Conservation (phyloP, 2,329 filamentous ascomycete species). For the Lasiodiplodia sp. region DNA sequence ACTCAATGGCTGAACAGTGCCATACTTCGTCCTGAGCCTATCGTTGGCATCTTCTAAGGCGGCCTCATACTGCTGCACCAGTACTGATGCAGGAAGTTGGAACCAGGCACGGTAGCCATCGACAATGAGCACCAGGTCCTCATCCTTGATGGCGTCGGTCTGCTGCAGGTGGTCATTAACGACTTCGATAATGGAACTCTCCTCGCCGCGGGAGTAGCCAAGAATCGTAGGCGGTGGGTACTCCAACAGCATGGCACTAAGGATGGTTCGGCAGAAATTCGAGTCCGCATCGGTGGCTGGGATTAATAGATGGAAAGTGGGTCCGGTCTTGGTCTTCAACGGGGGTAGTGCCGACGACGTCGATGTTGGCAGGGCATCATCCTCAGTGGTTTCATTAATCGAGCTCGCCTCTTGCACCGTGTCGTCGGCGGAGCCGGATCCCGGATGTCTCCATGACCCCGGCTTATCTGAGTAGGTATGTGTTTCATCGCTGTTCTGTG, state of each 20-base stretch:
- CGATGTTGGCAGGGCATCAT: slow-evolving; percentile 1
- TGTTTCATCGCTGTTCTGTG: slow-evolving; percentile 4
- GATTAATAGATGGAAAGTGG: slow-evolving; percentile 62
- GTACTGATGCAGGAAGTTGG: slow-evolving; percentile 68
- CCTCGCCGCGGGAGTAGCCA: slow-evolving; percentile 52
- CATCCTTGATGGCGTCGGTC: slow-evolving; percentile 57
- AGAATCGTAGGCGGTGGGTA: slow-evolving; percentile 66
- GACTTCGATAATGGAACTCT: slow-evolving; percentile 50
- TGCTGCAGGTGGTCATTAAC: slow-evolving; percentile 57
- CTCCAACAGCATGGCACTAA: slow-evolving; percentile 65
- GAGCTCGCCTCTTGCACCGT: slow-evolving; percentile 1
- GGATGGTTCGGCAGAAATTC: slow-evolving; percentile 64
- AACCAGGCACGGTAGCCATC: slow-evolving; percentile 71
- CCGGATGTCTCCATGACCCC: slow-evolving; percentile 16
- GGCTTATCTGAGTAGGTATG: neutral
- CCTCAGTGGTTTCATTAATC: neutral
- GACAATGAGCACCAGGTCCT: slow-evolving; percentile 69
- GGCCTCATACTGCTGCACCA: slow-evolving; percentile 68
- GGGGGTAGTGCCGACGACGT: slow-evolving; percentile 30
- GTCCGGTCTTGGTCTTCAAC: slow-evolving; percentile 34
- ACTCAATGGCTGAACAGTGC: slow-evolving; percentile 37
- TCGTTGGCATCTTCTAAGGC: slow-evolving; percentile 62
- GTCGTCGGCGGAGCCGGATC: neutral
- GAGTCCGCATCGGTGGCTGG: slow-evolving; percentile 56
- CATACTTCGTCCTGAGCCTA: slow-evolving; percentile 60